phyloP scores from a whole-genome alignment of 2,329 filamentous ascomycete species.

The Trichoderma citrinoviride region DNA sequence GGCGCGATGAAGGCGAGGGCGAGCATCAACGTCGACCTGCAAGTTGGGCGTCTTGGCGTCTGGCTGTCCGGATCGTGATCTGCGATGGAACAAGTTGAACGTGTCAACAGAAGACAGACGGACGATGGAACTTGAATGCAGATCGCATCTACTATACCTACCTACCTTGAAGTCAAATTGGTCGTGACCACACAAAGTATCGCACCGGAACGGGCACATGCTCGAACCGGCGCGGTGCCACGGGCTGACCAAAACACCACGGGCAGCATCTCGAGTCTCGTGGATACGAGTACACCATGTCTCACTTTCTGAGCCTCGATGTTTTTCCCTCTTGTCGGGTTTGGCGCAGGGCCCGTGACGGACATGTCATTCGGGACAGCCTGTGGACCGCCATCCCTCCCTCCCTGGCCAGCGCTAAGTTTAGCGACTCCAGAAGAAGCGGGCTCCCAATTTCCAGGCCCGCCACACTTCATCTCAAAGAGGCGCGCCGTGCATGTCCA shows the following conservation, averaged over 20 bases:
- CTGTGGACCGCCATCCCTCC: slow-evolving; percentile 12
- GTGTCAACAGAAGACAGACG: no score
- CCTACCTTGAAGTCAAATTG: no score
- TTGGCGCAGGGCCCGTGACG: slow-evolving; percentile 22
- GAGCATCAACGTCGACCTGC: no score
- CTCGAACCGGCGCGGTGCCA: not conserved
- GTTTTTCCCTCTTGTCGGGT: not conserved
- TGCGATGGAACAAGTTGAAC: no score
- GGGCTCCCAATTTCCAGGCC: slow-evolving; percentile 22
- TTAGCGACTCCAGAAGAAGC: slow-evolving; percentile 19
- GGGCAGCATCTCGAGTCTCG: slow-evolving; percentile 12
- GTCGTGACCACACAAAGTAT: no score
- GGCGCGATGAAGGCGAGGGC: not conserved
- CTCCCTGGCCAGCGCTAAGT: slow-evolving; percentile 14
- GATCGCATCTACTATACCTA: no score
- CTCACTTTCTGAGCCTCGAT: not conserved
- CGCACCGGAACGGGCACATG: no score
- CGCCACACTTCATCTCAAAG: slow-evolving; percentile 13
- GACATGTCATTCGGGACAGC: slow-evolving; percentile 23
- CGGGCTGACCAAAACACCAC: slow-evolving; percentile 13
- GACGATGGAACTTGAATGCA: no score
- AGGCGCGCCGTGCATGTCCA: slow-evolving; percentile 13
- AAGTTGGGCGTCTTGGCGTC: no score
- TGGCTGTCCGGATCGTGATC: no score
- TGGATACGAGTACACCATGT: slow-evolving; percentile 20